phyloP scores from a whole-genome alignment of 495 filamentous ascomycete species.

The Patellaria atrata region DNA sequence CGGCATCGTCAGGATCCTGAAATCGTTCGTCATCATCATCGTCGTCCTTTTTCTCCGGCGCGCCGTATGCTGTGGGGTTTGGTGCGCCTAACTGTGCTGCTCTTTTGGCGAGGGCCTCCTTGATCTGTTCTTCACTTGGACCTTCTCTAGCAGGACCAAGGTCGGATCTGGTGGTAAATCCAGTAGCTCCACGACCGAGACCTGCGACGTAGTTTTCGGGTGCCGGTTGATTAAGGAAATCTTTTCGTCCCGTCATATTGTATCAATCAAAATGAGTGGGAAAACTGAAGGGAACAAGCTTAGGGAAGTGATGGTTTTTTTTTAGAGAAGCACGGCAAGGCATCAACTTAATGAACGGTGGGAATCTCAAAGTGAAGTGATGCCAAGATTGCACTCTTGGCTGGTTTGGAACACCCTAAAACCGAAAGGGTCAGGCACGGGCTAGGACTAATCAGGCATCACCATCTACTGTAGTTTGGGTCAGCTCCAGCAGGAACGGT shows the following conservation, averaged over 20 bases:
- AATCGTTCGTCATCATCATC: conserved; percentile 74
- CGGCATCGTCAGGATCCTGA: conserved; percentile 92
- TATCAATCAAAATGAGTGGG: no score
- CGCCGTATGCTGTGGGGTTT: conserved; percentile 67
- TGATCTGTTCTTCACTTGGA: conserved; percentile 95
- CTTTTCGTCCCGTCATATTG: conserved; percentile 55
- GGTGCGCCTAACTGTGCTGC: conserved; percentile 71
- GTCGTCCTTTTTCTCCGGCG: conserved; percentile 54
- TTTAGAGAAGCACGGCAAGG: no score
- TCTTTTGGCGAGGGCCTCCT: conserved; percentile 85
- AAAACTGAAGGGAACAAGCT: no score
- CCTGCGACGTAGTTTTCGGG: conserved; percentile 98
- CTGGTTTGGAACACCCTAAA: no score
- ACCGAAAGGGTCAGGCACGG: no score
- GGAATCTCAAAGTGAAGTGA: no score
- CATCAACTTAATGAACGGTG: no score
- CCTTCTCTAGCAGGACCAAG: conserved; percentile 92
- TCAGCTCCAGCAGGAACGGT: no score
- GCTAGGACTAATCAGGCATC: no score
- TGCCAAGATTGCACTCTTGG: no score
- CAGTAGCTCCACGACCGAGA: conserved; percentile 92
- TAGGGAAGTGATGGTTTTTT: no score
- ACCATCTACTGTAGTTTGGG: no score
- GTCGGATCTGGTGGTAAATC: conserved; percentile 95
- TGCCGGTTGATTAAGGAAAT: conserved; percentile 81